A percentile compares a stretch with the other conserved stretches of the same genome.
These are phyloP conservation scores for Podila minutissima DNA, from an alignment of 192 early-diverging fungal species.

Conservation along the genomic window DNA sequence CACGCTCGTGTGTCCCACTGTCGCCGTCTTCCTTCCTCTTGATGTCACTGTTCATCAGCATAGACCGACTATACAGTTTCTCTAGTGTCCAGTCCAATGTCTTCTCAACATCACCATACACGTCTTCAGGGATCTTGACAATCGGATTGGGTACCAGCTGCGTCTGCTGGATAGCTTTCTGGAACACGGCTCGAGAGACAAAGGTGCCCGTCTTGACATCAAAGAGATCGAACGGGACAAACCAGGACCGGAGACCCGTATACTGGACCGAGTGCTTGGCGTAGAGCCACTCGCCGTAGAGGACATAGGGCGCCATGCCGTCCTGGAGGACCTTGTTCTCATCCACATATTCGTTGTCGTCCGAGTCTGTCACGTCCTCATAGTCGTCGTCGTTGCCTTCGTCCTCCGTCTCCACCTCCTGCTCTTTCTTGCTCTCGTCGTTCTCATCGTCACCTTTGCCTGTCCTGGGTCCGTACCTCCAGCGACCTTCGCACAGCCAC, in stretches of 20 bases:
- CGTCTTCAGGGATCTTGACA: slow-evolving; percentile 14
- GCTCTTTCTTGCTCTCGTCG: neutral
- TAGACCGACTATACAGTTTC: slow-evolving; percentile 31
- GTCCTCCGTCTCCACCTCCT: neutral
- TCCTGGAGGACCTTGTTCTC: slow-evolving; percentile 46
- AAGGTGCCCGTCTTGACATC: slow-evolving; percentile 50
- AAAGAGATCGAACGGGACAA: slow-evolving; percentile 44
- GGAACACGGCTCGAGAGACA: slow-evolving; percentile 39
- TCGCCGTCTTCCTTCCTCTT: neutral
- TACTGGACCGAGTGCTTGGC: slow-evolving; percentile 50
- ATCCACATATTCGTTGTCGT: slow-evolving; percentile 44
- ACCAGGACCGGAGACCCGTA: slow-evolving; percentile 42
- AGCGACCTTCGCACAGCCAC: slow-evolving; percentile 35
- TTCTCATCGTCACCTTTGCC: neutral
- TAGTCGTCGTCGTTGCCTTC: neutral
- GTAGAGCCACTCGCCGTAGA: slow-evolving; percentile 51
- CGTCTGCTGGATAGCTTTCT: slow-evolving; percentile 23
- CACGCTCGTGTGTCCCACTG: slow-evolving; percentile 1
- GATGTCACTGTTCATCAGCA: slow-evolving; percentile 11
- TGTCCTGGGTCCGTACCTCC: slow-evolving; percentile 12
- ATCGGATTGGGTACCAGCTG: slow-evolving; percentile 20
- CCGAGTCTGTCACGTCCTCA: slow-evolving; percentile 21
- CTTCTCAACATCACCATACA: slow-evolving; percentile 32
- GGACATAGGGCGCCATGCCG: slow-evolving; percentile 48
- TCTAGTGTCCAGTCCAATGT: slow-evolving; percentile 26